Evolutionary conservation across 805 yeast species (phyloP).

Genomic region (Yarrowia hollandica): DNA sequence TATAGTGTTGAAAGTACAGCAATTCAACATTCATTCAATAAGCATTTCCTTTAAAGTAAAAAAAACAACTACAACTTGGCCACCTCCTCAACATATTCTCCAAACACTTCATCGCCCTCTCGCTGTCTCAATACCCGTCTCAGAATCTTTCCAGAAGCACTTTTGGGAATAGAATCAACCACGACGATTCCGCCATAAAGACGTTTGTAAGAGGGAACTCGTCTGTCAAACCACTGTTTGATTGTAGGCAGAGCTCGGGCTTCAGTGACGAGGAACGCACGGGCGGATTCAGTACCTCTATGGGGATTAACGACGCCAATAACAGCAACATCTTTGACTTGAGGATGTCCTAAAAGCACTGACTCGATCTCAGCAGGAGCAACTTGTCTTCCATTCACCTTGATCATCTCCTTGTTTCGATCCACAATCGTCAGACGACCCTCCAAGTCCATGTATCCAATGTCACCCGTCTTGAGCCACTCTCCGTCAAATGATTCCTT

Average conservation of each 20-base stretch:
- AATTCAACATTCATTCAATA: too few species aligned
- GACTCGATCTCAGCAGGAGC: conserved; percentile 95
- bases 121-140: conserved; percentile 79
- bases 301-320: conserved; percentile 68
- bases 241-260: conserved; percentile 33
- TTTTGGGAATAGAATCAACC: conserved; percentile 84
- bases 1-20: neutral
- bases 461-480: conserved; percentile 63
- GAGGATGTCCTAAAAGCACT: conserved; percentile 68
- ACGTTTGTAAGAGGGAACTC: conserved; percentile 43
- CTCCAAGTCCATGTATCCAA: conserved; percentile 47
- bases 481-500: conserved; percentile 46
- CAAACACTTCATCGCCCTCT: conserved; percentile 33
- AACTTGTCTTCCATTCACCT: conserved; percentile 63
- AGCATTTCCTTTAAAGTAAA: too few species aligned
- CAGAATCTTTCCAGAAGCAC: conserved; percentile 92
- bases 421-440: conserved; percentile 52
- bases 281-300: conserved; percentile 67
- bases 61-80: conserved; percentile 26
- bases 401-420: conserved; percentile 43
- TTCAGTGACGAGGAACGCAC: conserved; percentile 41
- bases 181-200: conserved; percentile 56
- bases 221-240: conserved; percentile 42
- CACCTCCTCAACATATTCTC: conserved; percentile 16
- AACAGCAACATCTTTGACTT: conserved; percentile 85